These are phyloP conservation scores for Sporisorium sorghi DNA, from an alignment of 1,284 basidiomycete species.

Conservation along the genomic window DNA sequence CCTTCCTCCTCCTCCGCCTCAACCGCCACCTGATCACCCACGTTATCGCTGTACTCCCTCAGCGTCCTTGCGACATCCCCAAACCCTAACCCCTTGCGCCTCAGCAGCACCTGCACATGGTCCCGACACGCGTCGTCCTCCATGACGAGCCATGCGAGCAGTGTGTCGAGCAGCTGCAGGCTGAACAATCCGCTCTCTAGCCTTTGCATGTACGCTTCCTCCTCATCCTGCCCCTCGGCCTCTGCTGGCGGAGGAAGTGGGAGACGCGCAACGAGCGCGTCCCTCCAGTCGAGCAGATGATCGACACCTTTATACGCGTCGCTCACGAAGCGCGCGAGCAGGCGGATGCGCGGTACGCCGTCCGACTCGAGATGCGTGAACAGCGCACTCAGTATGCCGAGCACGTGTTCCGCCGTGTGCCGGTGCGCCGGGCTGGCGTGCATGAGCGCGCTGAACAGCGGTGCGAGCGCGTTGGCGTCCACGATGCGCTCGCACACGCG, in stretches of 20 bases:
- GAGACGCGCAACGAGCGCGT: slow-evolving; percentile 77
- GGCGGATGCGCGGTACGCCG: slow-evolving; percentile 80
- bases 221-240: slow-evolving; percentile 76
- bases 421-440: slow-evolving; percentile 70
- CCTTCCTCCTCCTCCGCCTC: background rate
- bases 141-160: slow-evolving; percentile 94
- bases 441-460: slow-evolving; percentile 90
- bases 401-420: slow-evolving; percentile 84
- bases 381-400: slow-evolving; percentile 87
- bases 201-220: slow-evolving; percentile 82
- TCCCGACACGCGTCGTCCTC: slow-evolving; percentile 84
- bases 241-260: slow-evolving; percentile 77
- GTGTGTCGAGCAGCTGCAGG: slow-evolving; percentile 89
- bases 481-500: slow-evolving; percentile 73
- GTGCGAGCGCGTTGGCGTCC: slow-evolving; percentile 86
- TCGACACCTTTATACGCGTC: slow-evolving; percentile 91
- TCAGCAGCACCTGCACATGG: slow-evolving; percentile 47
- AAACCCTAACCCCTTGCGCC: slow-evolving; percentile 24
- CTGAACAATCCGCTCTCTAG: slow-evolving; percentile 88
- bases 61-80: slow-evolving; percentile 35
- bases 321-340: slow-evolving; percentile 94
- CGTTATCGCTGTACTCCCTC: slow-evolving; percentile 54
- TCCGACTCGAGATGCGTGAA: slow-evolving; percentile 91
- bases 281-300: slow-evolving; percentile 87
- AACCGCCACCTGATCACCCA: slow-evolving; percentile 54